Base-by-base conservation (phyloP, 2,329 filamentous ascomycete genomes). In the Colletotrichum sojae region DNA sequence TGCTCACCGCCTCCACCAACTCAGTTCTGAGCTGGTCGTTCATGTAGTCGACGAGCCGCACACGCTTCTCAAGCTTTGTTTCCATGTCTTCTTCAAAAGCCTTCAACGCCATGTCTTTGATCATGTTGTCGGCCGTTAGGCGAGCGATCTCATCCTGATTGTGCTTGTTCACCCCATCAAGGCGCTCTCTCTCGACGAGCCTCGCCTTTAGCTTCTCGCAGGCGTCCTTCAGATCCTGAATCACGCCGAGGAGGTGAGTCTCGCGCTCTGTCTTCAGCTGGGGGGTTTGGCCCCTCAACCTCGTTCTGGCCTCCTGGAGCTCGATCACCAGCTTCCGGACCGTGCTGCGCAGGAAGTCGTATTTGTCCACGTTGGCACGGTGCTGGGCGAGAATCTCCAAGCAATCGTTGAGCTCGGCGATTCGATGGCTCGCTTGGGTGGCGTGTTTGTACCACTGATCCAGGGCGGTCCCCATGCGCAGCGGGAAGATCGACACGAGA, bases 381-480 rank as follows among this genome's bases (percentile, higher is more conserved):
- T 51, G 22, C 39, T 39, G 12, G 15, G 60, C 49, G n/a, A 65
- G 63, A 8, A n/a, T 16, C 46, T 65, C 55, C n/a, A 65, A 27
- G 6, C 13, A 46, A 4, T n/a, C 6, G 13, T 46, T 31, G 36
- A 65, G 25, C 9, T 22, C 20, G 8, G 13, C 15, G 27, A 53
- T n/a, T 9, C 20, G 20, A 10, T 31, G 8, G 3, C 20, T 39
- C 2, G 53, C 16, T 8, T 46, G 13, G 8, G 5, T 8, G 18
- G 39, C 31, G 6, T n/a, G 9, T 22, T 8, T 16, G 4, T 36
- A 12, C 55, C 56, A 60, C 6, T 18, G 9, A 13, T n/a, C 15
- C 36, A 65, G 20, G 22, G 48, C 25, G 6, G 22, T 15, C 18
- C 12, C 16, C 1, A 65, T 31, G 36, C 36, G 49, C n/a, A n/a